Evolutionary conservation across 495 filamentous ascomycete genomes (phyloP).

Genomic region (Hypoxylon fragiforme): DNA sequence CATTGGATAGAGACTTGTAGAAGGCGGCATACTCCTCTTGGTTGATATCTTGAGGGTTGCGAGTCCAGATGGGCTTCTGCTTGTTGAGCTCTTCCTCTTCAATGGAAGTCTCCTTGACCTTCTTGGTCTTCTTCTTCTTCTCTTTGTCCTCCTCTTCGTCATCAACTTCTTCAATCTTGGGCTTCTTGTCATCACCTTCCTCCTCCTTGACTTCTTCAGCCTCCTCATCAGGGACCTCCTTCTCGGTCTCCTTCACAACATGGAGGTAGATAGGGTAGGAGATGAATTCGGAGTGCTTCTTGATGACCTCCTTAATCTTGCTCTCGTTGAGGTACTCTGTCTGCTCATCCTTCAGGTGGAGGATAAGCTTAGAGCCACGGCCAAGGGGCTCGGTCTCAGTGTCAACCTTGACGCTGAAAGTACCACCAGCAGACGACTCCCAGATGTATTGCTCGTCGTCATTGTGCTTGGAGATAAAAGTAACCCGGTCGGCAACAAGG

Average conservation of each 20-base stretch:
- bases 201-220: conserved; percentile 69
- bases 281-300: conserved; percentile 99
- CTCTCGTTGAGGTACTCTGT: conserved; percentile 96
- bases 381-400: conserved; percentile 87
- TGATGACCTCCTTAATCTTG: conserved; percentile 99
- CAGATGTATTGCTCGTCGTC: conserved; percentile 99
- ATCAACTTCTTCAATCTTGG: conserved; percentile 78
- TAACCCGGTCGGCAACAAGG: conserved; percentile 95
- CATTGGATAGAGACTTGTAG: conserved; percentile 99
- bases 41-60: conserved; percentile 94
- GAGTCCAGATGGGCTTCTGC: conserved; percentile 99
- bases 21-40: conserved; percentile 97
- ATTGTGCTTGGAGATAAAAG: conserved; percentile 96
- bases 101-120: conserved; percentile 96
- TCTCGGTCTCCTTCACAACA: conserved; percentile 98
- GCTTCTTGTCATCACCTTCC: conserved; percentile 73
- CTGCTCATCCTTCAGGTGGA: conserved; percentile 99
- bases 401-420: conserved; percentile 91
- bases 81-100: conserved; percentile 99
- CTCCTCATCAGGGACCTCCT: conserved; percentile 96
- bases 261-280: conserved; percentile 99
- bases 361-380: conserved; percentile 96
- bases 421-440: conserved; percentile 97
- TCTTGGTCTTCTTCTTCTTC: conserved; percentile 97
- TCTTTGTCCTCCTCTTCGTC: conserved; percentile 86